Percentiles rank a stretch among this genome's conserved stretches.
Conservation (phyloP, 192 early-diverging fungal genomes). For the Gigaspora rosea region DNA sequence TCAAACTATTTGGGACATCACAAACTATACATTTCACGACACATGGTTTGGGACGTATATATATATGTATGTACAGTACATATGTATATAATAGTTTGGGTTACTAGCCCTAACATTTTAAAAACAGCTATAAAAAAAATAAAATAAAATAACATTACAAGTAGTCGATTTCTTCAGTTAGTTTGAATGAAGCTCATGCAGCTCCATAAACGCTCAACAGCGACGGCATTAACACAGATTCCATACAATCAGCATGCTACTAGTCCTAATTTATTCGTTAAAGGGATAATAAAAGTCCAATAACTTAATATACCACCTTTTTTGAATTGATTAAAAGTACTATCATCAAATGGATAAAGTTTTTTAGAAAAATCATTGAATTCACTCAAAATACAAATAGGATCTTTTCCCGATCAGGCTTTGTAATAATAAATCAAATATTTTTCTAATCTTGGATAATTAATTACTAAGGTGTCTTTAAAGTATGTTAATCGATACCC, state of each 20-base stretch:
- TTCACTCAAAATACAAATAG: neutral
- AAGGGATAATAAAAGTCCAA: neutral
- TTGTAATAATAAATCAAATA: slow-evolving; percentile 9
- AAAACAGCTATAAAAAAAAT: neutral
- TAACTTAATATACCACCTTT: neutral
- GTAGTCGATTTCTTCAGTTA: neutral
- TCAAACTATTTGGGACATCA: too few species aligned
- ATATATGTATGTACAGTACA: too few species aligned
- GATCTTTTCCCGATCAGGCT: neutral
- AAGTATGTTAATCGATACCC: neutral
- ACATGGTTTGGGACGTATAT: too few species aligned
- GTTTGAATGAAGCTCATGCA: neutral
- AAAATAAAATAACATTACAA: neutral
- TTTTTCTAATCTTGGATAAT: slow-evolving; percentile 8
- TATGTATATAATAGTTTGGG: too few species aligned
- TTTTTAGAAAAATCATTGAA: slow-evolving; percentile 5
- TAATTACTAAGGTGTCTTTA: neutral
- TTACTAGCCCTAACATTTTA: neutral
- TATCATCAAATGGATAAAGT: slow-evolving; percentile 13
- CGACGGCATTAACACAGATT: slow-evolving; percentile 4
- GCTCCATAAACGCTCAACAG: neutral
- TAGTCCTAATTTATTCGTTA: neutral
- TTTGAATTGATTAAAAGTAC: slow-evolving; percentile 6
- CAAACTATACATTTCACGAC: too few species aligned
- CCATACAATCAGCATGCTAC: neutral